Conservation (phyloP, 306 rosid species). For the Potentilla sterilis region DNA sequence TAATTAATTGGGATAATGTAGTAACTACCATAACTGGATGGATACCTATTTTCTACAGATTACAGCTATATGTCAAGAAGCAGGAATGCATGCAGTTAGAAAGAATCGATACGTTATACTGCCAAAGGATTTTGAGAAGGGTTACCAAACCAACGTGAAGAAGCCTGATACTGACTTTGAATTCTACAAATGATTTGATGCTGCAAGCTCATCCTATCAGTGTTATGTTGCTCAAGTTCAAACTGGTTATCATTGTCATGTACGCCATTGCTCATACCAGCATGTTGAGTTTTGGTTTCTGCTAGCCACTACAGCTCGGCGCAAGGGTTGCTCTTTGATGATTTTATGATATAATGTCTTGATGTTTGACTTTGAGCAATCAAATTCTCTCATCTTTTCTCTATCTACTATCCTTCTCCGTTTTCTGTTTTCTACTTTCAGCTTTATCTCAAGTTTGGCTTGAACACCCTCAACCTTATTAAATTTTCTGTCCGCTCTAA, state of each 20-base stretch:
- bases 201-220: not conserved
- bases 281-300: not conserved
- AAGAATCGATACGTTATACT: constrained; percentile 92
- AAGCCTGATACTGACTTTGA: constrained; percentile 98
- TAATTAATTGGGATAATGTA: not conserved
- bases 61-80: constrained; percentile 96
- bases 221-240: not conserved
- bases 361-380: not conserved
- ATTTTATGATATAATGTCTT: not conserved
- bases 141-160: constrained; percentile 92
- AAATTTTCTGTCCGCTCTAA: too few species aligned
- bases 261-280: not conserved
- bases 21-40: not conserved
- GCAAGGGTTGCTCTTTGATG: not conserved
- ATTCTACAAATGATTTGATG: constrained; percentile 79
- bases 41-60: constrained; percentile 43
- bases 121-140: constrained; percentile 98
- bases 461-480: not conserved
- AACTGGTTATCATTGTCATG: not conserved
- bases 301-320: not conserved
- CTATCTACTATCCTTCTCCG: not conserved
- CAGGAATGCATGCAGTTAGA: constrained; percentile 99
- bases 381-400: not conserved
- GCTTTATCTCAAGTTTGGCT: too few species aligned
- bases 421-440: not conserved